A percentile compares a stretch with the other conserved stretches of the same genome.
These are phyloP conservation scores for Monosiga brevicollis DNA, from an alignment of 78 protist species.

Conservation along the genomic window DNA sequence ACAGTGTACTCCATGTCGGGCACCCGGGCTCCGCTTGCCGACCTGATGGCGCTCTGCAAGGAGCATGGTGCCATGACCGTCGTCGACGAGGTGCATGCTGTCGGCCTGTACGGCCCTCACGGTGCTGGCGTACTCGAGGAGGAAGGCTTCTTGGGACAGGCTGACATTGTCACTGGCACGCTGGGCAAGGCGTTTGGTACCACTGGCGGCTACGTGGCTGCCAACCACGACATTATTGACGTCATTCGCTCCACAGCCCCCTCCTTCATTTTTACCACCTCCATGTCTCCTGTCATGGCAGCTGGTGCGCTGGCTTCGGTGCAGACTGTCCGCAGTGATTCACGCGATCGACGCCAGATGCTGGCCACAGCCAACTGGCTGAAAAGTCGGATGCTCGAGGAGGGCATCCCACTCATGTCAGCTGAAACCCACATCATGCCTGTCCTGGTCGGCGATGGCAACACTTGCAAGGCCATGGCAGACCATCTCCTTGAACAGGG, in stretches of 20 bases:
- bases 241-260: slow-evolving; percentile 68
- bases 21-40: slow-evolving; percentile 74
- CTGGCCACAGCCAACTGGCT: slow-evolving; percentile 11
- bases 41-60: slow-evolving; percentile 69
- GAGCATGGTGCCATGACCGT: slow-evolving; percentile 79
- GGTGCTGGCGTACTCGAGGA: slow-evolving; percentile 85
- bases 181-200: slow-evolving; percentile 78
- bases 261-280: slow-evolving; percentile 89
- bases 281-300: slow-evolving; percentile 79
- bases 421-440: slow-evolving; percentile 74
- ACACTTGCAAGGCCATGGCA: slow-evolving; percentile 42
- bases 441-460: slow-evolving; percentile 74
- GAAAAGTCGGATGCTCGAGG: slow-evolving; percentile 50
- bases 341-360: not conserved
- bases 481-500: slow-evolving; percentile 61
- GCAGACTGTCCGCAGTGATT: slow-evolving; percentile 49
- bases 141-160: slow-evolving; percentile 43
- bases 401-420: slow-evolving; percentile 60
- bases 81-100: slow-evolving; percentile 91
- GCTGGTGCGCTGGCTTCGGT: slow-evolving; percentile 81
- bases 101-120: slow-evolving; percentile 75
- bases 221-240: slow-evolving; percentile 50
- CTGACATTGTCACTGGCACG: slow-evolving; percentile 75
- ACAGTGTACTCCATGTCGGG: slow-evolving; percentile 89
- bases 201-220: slow-evolving; percentile 86